These are phyloP conservation scores for Penicillium malachiteum DNA, from an alignment of 495 filamentous ascomycete species.

Conservation along the genomic window DNA sequence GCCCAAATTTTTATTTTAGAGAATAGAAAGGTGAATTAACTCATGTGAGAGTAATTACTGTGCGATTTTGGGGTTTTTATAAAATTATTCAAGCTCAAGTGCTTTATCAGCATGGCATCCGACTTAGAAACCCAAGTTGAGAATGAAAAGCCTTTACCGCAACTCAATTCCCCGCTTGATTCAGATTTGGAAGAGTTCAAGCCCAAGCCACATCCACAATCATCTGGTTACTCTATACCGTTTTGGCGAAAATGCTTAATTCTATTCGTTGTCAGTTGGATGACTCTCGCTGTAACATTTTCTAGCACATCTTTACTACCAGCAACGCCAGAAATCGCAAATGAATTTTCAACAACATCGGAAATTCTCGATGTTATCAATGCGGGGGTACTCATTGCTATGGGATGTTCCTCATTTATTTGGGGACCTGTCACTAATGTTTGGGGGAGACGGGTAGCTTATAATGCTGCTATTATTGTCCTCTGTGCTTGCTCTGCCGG, in stretches of 20 bases:
- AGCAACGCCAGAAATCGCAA: conserved; percentile 42
- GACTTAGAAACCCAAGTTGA: conserved; percentile 25
- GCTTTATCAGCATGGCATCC: neutral
- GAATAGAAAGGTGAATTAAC: too few species aligned
- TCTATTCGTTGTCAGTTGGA: conserved; percentile 43
- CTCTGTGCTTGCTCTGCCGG: conserved; percentile 37
- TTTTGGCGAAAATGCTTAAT: conserved; percentile 45
- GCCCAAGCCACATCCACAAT: conserved; percentile 14
- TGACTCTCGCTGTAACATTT: conserved; percentile 45
- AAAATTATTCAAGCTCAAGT: neutral
- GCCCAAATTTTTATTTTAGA: neutral
- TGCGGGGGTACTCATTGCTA: conserved; percentile 54
- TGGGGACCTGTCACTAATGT: conserved; percentile 50
- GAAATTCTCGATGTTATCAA: conserved; percentile 46
- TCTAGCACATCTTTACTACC: conserved; percentile 43
- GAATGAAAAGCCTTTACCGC: conserved; percentile 13
- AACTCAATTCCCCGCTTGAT: conserved; percentile 17
- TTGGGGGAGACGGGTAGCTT: conserved; percentile 34
- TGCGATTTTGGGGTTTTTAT: neutral
- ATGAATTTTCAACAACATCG: conserved; percentile 35
- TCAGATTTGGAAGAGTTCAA: conserved; percentile 15
- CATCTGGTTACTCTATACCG: conserved; percentile 29
- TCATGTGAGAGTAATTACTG: too few species aligned
- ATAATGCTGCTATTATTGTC: conserved; percentile 39
- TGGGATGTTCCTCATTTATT: conserved; percentile 55